Base-by-base conservation (phyloP, 192 early-diverging fungal genomes). In the Coemansia guatemalensis region DNA sequence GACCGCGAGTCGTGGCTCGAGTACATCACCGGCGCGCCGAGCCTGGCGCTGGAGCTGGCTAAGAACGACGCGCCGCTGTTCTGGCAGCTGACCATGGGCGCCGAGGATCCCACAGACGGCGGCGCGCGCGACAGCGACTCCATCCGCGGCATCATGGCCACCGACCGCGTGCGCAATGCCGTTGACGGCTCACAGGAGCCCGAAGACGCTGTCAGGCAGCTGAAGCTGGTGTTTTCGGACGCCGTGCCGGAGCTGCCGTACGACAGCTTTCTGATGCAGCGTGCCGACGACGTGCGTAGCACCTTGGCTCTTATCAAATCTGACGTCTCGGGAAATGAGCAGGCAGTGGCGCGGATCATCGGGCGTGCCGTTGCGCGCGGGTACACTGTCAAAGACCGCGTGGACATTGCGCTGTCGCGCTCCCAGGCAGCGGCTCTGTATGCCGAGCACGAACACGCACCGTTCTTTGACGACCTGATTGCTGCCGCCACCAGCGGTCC, bases 271-370 rank as follows among this genome's bases (percentile, higher is more conserved):
- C 25, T 80, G 78, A 80, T 80, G 78, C 61, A 75, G 59, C 70
- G 58, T 53, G 68, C 63, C 20, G 83, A 71, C 22, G 70, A 68
- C 21, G 75, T 64, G 12, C 73, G 81, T 58, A 47, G 56, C 41
- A 85, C 85, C 7, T 56, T 87, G 51, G 85, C 82, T 18, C 59
- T 85, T 24, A 75, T 87, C 55, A 87, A 87, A 47, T 84, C 85
- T 18, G 85, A 87, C 55, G 67, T 80, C 4, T 51, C 73, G 20
- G 53, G 48, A 27, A 50, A 69, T 44, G 58, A 62, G n/a, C 33
- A 56, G 8, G 62, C 64, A 2, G 73, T 82, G 21, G 64, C 58
- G 33, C 53, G 32, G 14, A 71, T 86, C 26, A 72, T 80, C 27
- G 53, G 62, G 48, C 69, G 79, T 52, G 67, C 78, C 12, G 25